Conservation (phyloP, 2,329 filamentous ascomycete species). For the Alternaria sp. region DNA sequence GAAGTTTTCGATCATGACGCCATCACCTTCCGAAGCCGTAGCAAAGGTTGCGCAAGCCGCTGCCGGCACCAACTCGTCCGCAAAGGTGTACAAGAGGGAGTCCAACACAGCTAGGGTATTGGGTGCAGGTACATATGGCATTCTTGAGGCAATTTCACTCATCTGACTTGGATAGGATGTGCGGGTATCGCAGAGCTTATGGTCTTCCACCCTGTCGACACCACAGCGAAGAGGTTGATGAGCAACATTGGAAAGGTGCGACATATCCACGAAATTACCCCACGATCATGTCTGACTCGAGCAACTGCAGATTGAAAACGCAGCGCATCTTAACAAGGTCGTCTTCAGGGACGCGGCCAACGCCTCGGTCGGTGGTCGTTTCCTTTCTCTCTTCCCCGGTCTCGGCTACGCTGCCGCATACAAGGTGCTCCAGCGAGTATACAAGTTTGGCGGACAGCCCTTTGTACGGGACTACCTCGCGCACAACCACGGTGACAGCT, state of each 20-base stretch:
- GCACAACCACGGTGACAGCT: slow-evolving; percentile 79
- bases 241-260: slow-evolving; percentile 85
- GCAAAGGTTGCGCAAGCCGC: slow-evolving; percentile 42
- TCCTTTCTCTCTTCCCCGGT: slow-evolving; percentile 95
- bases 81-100: slow-evolving; percentile 79
- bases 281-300: slow-evolving; percentile 25
- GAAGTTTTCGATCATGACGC: slow-evolving; percentile 33
- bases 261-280: not conserved
- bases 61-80: slow-evolving; percentile 51
- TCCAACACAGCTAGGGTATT: slow-evolving; percentile 87
- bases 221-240: slow-evolving; percentile 98
- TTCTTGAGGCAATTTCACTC: not conserved
- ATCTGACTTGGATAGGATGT: slow-evolving; percentile 68
- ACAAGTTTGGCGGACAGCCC: slow-evolving; percentile 98
- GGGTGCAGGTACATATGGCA: slow-evolving; percentile 78
- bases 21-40: slow-evolving; percentile 40
- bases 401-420: slow-evolving; percentile 97
- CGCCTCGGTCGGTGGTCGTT: slow-evolving; percentile 77
- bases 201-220: slow-evolving; percentile 86
- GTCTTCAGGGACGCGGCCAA: slow-evolving; percentile 90
- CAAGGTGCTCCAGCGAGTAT: slow-evolving; percentile 96
- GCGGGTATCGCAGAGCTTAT: slow-evolving; percentile 93
- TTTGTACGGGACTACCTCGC: slow-evolving; percentile 90
- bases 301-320: slow-evolving; percentile 61
- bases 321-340: slow-evolving; percentile 80